These are phyloP conservation scores for Neurospora intermedia DNA, from an alignment of 495 filamentous ascomycete genomes.

Conservation along the genomic window DNA sequence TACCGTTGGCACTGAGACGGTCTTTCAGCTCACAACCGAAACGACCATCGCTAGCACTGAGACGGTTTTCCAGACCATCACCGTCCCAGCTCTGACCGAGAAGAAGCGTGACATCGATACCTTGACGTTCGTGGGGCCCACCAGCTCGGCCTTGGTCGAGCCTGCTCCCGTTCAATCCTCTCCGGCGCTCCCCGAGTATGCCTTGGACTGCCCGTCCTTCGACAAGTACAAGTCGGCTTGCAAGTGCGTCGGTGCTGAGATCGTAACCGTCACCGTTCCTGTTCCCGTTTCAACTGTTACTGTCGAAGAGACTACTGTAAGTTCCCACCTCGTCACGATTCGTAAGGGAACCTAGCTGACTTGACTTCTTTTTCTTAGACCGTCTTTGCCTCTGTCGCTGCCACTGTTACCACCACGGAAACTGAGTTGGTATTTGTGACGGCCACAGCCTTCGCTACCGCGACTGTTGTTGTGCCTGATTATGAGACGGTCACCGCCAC, in stretches of 20 bases:
- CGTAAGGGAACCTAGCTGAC: neutral
- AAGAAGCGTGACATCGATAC: neutral
- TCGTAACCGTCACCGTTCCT: constrained; percentile 3
- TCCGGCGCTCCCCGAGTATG: constrained; percentile 2
- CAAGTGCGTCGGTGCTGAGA: constrained; percentile 4
- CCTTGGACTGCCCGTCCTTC: constrained; percentile 6
- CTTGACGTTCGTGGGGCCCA: neutral
- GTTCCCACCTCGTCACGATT: neutral
- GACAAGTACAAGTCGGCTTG: constrained; percentile 11
- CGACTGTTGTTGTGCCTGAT: neutral
- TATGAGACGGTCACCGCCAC: constrained; percentile 1
- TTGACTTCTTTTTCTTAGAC: neutral
- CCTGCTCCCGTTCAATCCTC: neutral
- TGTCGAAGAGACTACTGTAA: neutral
- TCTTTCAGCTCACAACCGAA: neutral
- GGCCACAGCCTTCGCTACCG: neutral
- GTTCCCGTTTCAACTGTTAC: constrained; percentile 1
- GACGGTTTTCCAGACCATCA: neutral
- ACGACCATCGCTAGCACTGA: constrained; percentile 1
- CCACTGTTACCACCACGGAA: constrained; percentile 1
- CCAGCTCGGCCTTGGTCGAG: neutral
- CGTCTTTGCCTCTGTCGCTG: neutral
- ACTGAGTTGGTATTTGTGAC: neutral
- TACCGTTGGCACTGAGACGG: neutral
- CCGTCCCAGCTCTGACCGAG: neutral